These are phyloP conservation scores for Lagenidium giganteum DNA, from an alignment of 352 stramenopile genomes.

Conservation along the genomic window DNA sequence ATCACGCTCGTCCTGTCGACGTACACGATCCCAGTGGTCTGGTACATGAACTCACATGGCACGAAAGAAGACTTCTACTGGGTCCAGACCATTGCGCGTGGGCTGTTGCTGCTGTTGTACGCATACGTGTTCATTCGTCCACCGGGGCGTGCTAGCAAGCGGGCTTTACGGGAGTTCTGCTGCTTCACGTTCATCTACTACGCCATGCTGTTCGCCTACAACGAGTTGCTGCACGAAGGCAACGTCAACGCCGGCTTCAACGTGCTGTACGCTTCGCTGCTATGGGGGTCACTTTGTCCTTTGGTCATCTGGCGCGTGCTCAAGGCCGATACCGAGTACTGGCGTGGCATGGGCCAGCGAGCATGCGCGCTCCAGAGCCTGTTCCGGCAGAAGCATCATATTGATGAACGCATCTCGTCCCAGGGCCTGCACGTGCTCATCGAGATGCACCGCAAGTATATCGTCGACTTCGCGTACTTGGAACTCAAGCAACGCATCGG, in stretches of 20 bases:
- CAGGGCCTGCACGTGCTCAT: slow-evolving; percentile 17
- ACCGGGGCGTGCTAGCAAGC: slow-evolving; percentile 36
- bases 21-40: slow-evolving; percentile 25
- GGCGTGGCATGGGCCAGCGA: slow-evolving; percentile 12
- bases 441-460: slow-evolving; percentile 6
- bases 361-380: neutral
- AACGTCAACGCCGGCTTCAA: no score
- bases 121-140: slow-evolving; percentile 32
- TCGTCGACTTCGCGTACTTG: slow-evolving; percentile 23
- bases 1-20: slow-evolving; percentile 19
- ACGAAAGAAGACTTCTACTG: slow-evolving; percentile 15
- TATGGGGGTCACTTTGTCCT: neutral
- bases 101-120: slow-evolving; percentile 24
- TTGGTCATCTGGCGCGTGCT: slow-evolving; percentile 10
- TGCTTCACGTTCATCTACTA: slow-evolving; percentile 34
- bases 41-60: neutral
- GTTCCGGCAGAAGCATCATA: slow-evolving; percentile 1
- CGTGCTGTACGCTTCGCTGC: no score
- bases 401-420: neutral
- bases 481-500: slow-evolving; percentile 15
- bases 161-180: slow-evolving; percentile 35
- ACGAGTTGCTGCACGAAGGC: slow-evolving; percentile 2
- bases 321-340: slow-evolving; percentile 26
- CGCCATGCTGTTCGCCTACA: slow-evolving; percentile 11
- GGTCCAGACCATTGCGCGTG: slow-evolving; percentile 20